Base-by-base conservation (phyloP, 306 rosid species). In the Ammopiptanthus mongolicus region DNA sequence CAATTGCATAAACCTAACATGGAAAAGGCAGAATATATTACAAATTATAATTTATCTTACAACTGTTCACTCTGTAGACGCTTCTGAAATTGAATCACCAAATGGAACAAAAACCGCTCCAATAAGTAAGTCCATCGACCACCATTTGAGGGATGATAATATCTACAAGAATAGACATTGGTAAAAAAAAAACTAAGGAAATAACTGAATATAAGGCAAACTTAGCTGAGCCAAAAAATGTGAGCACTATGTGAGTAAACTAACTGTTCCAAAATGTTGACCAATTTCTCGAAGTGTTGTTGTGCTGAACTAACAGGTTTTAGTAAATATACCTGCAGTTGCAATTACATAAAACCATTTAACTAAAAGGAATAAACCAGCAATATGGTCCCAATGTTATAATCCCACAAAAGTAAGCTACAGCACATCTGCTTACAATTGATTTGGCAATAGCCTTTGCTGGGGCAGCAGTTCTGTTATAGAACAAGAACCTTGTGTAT, bases 251-350 rank as follows among this genome's bases (percentile, higher is more conserved):
- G 85, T 17, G 83, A 83, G 90, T 76, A 75, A 83, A 95, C 93
- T 84, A 84, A 96, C 99, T 96, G 99, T 91, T 96, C 98, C 81
- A 96, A 85, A 78, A 96, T 93, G 91, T 96, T 87, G 96, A 96
- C 85, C 91, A 96, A 85, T 86, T 90, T 92, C 86, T 96, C 97
- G 66, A 96, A 88, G 78, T 89, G 96, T 50, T 86, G 85, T 69
- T 80, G 81, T 23, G 88, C 78, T 22, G 90, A 82, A 82, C 96
- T 89, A 33, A 96, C 91, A 42, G 96, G 97, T 81, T 86, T 96
- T 81, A 92, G 80, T 22, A 96, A 83, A 88, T 87, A 89, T 47
- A 96, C 93, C 99, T 96, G 90, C 85, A 84, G 61, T 84, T 83
- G 25, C 65, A 86, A 74, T 62, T 25, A 71, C 29, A 78, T 33